Conservation (phyloP, 306 rosid genomes). For the Prosopis cineraria region DNA sequence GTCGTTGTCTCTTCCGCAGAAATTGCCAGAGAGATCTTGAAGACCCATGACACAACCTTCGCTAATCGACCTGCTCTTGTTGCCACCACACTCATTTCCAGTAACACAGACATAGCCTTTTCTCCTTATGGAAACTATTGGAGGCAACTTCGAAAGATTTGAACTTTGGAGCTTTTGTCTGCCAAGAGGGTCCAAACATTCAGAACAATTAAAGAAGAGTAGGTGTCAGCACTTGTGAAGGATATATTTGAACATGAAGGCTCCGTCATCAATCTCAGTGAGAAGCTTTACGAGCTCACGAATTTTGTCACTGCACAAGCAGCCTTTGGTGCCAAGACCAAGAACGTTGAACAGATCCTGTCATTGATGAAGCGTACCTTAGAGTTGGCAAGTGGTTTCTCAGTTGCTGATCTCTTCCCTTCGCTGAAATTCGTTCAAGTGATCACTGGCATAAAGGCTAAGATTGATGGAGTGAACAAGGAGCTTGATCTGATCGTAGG, state of each 20-base stretch:
- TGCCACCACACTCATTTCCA: neutral
- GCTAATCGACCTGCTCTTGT: neutral
- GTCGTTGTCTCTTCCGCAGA: slow-evolving; percentile 23
- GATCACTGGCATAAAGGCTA: neutral
- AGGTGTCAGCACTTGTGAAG: neutral
- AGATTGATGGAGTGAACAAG: neutral
- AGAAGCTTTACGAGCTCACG: neutral
- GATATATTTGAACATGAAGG: neutral
- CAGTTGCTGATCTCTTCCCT: neutral
- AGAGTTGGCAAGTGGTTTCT: neutral
- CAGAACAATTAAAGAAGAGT: neutral
- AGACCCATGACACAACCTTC: slow-evolving; percentile 13
- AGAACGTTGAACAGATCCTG: neutral
- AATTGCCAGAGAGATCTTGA: slow-evolving; percentile 1
- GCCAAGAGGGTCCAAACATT: neutral
- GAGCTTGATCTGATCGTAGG: neutral
- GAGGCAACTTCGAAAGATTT: neutral
- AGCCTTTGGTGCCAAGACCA: slow-evolving; percentile 4
- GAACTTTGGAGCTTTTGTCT: neutral
- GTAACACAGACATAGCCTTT: neutral
- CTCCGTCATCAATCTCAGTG: neutral
- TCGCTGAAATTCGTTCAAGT: neutral
- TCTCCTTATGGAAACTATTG: neutral
- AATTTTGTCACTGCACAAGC: neutral
- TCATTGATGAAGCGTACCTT: neutral